A percentile compares a stretch with the other conserved stretches of the same genome.
Conservation (phyloP, 352 stramenopile species). For the Globisporangium alternatum region DNA sequence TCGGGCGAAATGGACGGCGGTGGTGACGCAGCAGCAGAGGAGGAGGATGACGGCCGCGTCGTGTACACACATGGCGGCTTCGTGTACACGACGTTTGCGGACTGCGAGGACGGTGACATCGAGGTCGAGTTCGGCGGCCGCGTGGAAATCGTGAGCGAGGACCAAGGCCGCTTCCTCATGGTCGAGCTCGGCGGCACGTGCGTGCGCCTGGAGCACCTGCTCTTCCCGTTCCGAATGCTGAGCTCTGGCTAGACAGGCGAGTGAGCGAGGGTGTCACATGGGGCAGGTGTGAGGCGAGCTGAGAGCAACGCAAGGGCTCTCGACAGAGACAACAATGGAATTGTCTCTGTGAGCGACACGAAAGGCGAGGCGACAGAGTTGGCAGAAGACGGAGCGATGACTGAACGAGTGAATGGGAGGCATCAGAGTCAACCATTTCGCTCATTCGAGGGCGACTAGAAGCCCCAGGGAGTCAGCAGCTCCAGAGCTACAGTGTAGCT, state of each 20-base stretch:
- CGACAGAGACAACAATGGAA: slow-evolving; percentile 3
- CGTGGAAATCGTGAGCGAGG: slow-evolving; percentile 4
- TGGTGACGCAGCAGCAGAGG: neutral
- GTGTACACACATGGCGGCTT: slow-evolving; percentile 12
- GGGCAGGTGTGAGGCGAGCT: too few relatives aligned
- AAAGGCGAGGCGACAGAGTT: neutral
- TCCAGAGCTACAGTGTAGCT: neutral
- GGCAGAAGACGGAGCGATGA: neutral
- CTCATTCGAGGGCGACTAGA: neutral
- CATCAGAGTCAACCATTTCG: neutral
- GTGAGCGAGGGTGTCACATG: neutral
- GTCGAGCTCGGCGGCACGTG: slow-evolving; percentile 9
- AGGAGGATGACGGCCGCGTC: neutral
- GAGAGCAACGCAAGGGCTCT: neutral
- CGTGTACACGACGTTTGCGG: slow-evolving; percentile 5
- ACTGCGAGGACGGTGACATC: neutral
- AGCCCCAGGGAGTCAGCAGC: neutral
- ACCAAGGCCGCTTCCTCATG: slow-evolving; percentile 12
- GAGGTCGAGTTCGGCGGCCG: slow-evolving; percentile 8
- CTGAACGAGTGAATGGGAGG: neutral
- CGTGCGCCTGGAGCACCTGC: slow-evolving; percentile 4
- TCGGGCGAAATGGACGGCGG: neutral
- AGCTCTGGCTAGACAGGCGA: neutral
- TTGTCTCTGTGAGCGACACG: neutral
- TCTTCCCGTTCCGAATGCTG: slow-evolving; percentile 8